phyloP scores from a whole-genome alignment of 2,329 filamentous ascomycete species.

The Paecilomyces sp. region DNA sequence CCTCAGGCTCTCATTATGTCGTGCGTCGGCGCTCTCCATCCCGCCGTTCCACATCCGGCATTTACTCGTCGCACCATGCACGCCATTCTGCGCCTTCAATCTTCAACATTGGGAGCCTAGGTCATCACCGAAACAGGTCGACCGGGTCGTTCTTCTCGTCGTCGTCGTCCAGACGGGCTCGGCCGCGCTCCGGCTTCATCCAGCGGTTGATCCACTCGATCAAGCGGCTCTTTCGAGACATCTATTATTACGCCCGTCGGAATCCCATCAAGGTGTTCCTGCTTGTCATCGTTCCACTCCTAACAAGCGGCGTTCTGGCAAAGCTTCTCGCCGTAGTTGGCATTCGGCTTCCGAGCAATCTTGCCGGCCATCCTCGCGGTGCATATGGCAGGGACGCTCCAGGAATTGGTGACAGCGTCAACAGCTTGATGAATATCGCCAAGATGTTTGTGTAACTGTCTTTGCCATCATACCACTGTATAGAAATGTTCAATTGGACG shows the following conservation, averaged over 20 bases:
- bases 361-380: constrained; percentile 22
- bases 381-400: constrained; percentile 14
- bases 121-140: constrained; percentile 25
- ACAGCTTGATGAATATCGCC: constrained; percentile 25
- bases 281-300: constrained; percentile 77
- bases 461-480: background rate
- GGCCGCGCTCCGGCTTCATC: constrained; percentile 71
- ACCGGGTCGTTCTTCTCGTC: constrained; percentile 47
- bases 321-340: constrained; percentile 74
- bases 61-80: constrained; percentile 27
- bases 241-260: constrained; percentile 71
- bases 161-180: constrained; percentile 69
- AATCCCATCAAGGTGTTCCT: constrained; percentile 85
- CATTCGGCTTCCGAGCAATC: constrained; percentile 58
- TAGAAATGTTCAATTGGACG: background rate
- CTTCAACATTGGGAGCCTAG: constrained; percentile 35
- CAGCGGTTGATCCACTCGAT: constrained; percentile 66
- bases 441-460: constrained; percentile 26
- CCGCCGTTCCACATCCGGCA: constrained; percentile 26
- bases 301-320: constrained; percentile 74
- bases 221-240: constrained; percentile 69
- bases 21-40: constrained; percentile 31
- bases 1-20: constrained; percentile 18
- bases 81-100: constrained; percentile 38
- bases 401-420: constrained; percentile 23